A percentile compares a stretch with the other conserved stretches of the same genome.
Conservation (phyloP, 2,329 filamentous ascomycete genomes). For the Venturiaceae sp. region DNA sequence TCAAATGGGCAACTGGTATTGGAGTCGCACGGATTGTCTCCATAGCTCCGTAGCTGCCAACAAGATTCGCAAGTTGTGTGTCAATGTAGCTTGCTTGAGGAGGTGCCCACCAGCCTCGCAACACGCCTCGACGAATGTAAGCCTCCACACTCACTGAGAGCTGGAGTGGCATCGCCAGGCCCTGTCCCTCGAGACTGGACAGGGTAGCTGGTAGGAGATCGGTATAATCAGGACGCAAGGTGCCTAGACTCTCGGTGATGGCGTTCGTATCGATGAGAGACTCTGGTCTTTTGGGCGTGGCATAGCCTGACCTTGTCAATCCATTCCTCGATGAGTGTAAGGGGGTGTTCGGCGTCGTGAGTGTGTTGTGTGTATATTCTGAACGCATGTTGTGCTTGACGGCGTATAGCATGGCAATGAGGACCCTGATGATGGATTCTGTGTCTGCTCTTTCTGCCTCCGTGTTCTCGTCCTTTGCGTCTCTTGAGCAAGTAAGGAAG, state of each 20-base stretch:
- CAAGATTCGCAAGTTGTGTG: conserved; percentile 45
- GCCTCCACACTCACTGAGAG: conserved; percentile 49
- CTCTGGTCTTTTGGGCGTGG: neutral
- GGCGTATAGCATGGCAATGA: conserved; percentile 53
- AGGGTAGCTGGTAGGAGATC: conserved; percentile 19
- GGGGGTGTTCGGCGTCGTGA: conserved; percentile 31
- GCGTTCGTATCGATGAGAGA: conserved; percentile 15
- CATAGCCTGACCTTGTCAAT: neutral
- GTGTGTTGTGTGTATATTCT: conserved; percentile 42
- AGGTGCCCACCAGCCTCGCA: conserved; percentile 49
- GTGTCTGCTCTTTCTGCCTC: conserved; percentile 42
- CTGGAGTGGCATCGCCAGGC: conserved; percentile 50
- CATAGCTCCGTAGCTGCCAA: conserved; percentile 52
- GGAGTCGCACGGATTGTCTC: conserved; percentile 57
- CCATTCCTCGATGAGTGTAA: neutral
- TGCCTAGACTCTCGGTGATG: conserved; percentile 5
- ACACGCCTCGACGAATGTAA: conserved; percentile 47
- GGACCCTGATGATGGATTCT: conserved; percentile 47
- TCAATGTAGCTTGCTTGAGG: conserved; percentile 50
- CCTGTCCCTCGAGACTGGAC: conserved; percentile 42
- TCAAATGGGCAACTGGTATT: conserved; percentile 54
- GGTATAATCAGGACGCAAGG: conserved; percentile 20
- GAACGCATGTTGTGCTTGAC: conserved; percentile 55
- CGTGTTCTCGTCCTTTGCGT: conserved; percentile 12
- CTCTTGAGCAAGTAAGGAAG: conserved; percentile 39